Base-by-base conservation (phyloP, 768 basidiomycete species). In the Collybia sp. region DNA sequence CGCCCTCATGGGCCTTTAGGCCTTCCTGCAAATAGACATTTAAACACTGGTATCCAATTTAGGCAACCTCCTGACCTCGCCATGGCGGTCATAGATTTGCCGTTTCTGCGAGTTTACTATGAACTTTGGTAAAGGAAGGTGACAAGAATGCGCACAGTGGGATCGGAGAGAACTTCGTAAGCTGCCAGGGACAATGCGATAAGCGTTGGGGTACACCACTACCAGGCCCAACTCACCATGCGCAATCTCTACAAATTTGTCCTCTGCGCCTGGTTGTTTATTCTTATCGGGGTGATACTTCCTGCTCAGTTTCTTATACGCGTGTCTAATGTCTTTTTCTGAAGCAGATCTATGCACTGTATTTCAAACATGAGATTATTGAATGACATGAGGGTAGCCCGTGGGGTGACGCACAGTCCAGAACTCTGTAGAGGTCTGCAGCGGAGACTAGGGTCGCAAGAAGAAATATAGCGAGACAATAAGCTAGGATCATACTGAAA, bases 281-380 rank as follows among this genome's bases (percentile, higher is more conserved):
- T 94, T 96, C 73, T 95, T 96, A 73, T 99, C 95, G 0, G 95
- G 95, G 58, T 98, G 94, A 46, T 78, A 92, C 67, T 84, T 90
- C 57, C 82, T 82, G 63, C 90, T 91, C 13, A 94, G 72, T 55
- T 81, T 83, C 64, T 93, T 93, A 69, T 96, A 97, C 2, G 93
- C 91, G 53, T 88, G 85, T 64, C 87, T 80, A 61, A 97, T 91
- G 58, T 95, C 93, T 58, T 81, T 82, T 37, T 93, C 89, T 32
- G 85, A 85, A 12, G 93, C 91, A 37, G 88, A 84, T 53, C 70
- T 81, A 56, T 82, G 79, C 38, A 95, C 74, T 77, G 40, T 25
- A 25, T 52, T 15, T 45, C 20, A 36, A 20, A 42, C 48, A 46
- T 43, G 39, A 48, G 51, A 45, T 61, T 46, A 61, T 53, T 47